phyloP scores from a whole-genome alignment of 2,329 filamentous ascomycete species.

The Arthrobotrys entomopaga region DNA sequence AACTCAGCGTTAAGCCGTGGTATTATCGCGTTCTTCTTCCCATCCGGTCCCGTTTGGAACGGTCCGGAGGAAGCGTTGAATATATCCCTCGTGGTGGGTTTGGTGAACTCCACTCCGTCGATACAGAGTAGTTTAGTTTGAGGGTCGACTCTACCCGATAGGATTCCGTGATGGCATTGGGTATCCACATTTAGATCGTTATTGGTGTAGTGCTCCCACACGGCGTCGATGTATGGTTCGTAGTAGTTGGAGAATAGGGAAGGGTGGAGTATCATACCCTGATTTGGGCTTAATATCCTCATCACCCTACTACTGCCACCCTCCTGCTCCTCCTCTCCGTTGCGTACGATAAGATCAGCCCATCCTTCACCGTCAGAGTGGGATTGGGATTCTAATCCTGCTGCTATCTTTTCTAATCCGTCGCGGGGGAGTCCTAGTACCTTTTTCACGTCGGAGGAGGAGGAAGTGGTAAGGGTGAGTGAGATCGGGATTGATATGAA shows the following conservation, averaged over 20 bases:
- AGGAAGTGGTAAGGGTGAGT: constrained; percentile 65
- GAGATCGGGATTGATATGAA: constrained; percentile 75
- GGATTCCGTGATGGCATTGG: constrained; percentile 69
- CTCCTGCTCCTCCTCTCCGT: constrained; percentile 60
- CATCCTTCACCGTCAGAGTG: constrained; percentile 69
- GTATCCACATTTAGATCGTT: constrained; percentile 71
- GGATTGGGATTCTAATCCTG: constrained; percentile 68
- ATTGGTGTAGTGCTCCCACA: constrained; percentile 63
- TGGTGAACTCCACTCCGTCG: constrained; percentile 66
- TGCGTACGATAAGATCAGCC: constrained; percentile 69
- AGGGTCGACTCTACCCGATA: constrained; percentile 66
- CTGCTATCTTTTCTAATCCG: constrained; percentile 69
- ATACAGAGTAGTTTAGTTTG: constrained; percentile 63
- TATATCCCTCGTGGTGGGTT: constrained; percentile 72
- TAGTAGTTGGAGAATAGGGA: constrained; percentile 64
- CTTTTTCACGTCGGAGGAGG: constrained; percentile 64
- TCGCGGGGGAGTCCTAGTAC: constrained; percentile 70
- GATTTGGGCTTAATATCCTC: constrained; percentile 64
- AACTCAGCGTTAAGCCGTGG: constrained; percentile 78
- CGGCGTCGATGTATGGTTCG: constrained; percentile 64
- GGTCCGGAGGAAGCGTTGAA: constrained; percentile 74
- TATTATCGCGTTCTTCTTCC: constrained; percentile 62
- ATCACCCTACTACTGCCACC: too few relatives aligned
- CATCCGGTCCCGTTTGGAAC: constrained; percentile 63
- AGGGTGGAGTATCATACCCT: constrained; percentile 61